These are phyloP conservation scores for Picea sitchensis DNA, from an alignment of 75 land plant genomes.

Conservation along the genomic window DNA sequence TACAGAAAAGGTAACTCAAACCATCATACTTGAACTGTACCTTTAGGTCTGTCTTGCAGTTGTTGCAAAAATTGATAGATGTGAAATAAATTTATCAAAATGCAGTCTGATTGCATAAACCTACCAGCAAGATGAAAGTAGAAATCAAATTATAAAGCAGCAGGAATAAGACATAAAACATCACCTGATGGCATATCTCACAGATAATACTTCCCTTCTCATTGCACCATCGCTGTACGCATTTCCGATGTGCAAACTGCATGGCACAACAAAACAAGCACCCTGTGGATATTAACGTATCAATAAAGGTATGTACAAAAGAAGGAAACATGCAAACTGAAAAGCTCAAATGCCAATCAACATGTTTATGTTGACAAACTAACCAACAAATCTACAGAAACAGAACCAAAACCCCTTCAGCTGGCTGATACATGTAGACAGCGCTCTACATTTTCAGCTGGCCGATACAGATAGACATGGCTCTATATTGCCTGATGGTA, in stretches of 20 bases:
- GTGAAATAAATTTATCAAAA: neutral
- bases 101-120: too few relatives aligned
- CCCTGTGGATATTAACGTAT: too few relatives aligned
- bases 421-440: neutral
- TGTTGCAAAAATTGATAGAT: neutral
- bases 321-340: too few relatives aligned
- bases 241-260: slow-evolving; percentile 83
- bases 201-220: slow-evolving; percentile 77
- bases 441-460: neutral
- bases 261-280: neutral
- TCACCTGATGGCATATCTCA: slow-evolving; percentile 80
- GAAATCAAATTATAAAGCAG: neutral
- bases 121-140: neutral
- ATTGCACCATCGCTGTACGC: slow-evolving; percentile 85
- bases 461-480: neutral
- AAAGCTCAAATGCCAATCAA: neutral
- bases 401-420: neutral
- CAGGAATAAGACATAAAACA: slow-evolving; percentile 2
- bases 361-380: neutral
- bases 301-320: too few relatives aligned
- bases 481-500: neutral
- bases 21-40: neutral
- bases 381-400: neutral
- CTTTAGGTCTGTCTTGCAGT: neutral
- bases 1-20: neutral